Conservation (phyloP, 306 rosid genomes). For the Purshia tridentata region DNA sequence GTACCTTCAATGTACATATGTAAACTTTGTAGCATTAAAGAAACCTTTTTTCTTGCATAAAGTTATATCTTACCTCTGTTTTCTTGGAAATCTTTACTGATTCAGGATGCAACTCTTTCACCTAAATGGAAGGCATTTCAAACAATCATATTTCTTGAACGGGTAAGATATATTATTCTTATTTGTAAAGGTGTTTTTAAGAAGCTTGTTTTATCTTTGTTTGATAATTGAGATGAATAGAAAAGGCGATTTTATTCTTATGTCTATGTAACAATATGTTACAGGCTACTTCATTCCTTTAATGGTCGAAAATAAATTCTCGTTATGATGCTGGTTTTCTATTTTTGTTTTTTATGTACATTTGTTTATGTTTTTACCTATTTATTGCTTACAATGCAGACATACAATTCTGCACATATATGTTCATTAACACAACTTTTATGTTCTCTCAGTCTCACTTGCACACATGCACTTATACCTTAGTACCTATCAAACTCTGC, state of each 20-base stretch:
- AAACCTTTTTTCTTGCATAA: constrained; percentile 9
- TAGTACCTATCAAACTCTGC: neutral
- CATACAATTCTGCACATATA: neutral
- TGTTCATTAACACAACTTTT: neutral
- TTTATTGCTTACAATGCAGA: neutral
- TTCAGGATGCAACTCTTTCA: constrained; percentile 75
- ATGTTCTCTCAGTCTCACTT: neutral
- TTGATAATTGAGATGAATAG: neutral
- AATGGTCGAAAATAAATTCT: neutral
- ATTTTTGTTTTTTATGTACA: neutral
- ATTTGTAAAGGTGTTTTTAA: neutral
- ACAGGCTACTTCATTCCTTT: neutral
- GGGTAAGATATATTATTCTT: constrained; percentile 49
- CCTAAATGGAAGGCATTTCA: constrained; percentile 92
- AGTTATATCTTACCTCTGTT: neutral
- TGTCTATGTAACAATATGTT: neutral
- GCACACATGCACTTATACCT: neutral
- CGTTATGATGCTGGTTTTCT: neutral
- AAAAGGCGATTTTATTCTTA: neutral
- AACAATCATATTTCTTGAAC: constrained; percentile 77
- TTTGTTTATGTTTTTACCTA: neutral
- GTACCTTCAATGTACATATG: neutral
- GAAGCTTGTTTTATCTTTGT: constrained; percentile 25
- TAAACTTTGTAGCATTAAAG: neutral
- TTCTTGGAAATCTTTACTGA: constrained; percentile 23